A percentile compares a stretch with the other conserved stretches of the same genome.
Conservation (phyloP, 345 rosid genomes). For the Lepidium sativum region DNA sequence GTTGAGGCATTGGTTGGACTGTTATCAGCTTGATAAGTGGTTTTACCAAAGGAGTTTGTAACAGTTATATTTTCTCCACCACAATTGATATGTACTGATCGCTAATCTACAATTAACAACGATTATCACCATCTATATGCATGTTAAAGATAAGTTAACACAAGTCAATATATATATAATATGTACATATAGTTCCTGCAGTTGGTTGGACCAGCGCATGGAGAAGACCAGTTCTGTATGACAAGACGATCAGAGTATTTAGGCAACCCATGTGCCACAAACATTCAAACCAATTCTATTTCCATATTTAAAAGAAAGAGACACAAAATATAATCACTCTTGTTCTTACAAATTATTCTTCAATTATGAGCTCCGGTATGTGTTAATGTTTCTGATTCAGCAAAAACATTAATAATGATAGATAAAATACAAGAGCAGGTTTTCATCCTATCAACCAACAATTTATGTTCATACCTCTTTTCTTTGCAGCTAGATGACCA, state of each 20-base stretch:
- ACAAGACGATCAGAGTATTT: background rate
- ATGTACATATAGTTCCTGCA: background rate
- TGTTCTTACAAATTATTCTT: conserved; percentile 11
- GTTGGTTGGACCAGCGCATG: background rate
- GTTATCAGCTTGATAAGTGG: background rate
- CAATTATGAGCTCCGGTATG: conserved; percentile 11
- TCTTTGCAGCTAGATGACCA: conserved; percentile 3
- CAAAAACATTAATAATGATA: background rate
- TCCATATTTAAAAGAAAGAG: background rate
- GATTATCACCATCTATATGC: background rate
- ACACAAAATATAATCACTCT: no score
- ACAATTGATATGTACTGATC: no score
- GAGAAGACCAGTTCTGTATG: conserved; percentile 8
- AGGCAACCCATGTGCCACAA: background rate
- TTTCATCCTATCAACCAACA: background rate
- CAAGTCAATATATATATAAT: background rate
- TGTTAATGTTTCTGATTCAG: conserved; percentile 20
- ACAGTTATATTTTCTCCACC: no score
- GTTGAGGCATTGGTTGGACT: background rate
- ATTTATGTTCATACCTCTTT: background rate
- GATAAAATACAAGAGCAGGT: background rate
- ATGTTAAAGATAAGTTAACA: background rate
- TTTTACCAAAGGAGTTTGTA: no score
- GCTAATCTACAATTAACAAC: no score
- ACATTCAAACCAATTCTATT: no score